Evolutionary conservation across 768 basidiomycete species (phyloP), one percentile per base, ranked within the genome.

Genomic region (Rubroboletus satanas): DNA sequence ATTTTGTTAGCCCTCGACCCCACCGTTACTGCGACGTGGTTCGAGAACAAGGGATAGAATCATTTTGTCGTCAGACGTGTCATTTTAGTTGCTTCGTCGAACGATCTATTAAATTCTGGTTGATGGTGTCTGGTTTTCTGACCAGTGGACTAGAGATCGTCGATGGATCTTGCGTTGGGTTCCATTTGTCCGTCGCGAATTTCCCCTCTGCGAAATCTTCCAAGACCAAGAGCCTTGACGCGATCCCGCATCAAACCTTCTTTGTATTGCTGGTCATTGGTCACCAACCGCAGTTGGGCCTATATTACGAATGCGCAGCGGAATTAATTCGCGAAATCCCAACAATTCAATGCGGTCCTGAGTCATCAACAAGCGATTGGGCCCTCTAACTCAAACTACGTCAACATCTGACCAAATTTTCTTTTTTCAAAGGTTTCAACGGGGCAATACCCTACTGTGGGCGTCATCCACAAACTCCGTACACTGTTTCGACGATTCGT

Each of bases 51-150:
- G 56, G 84, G 80, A 42, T 78, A 78, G 59, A 65, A 73, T 49
- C 69, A 73, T 36, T 75, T 75, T 2, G 62, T 71, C 28, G 66
- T 69, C 64, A 80, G 80, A 38, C 80, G 82, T 65, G 78, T 78
- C 51, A 69, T 79, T 4, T 83, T 80, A 6, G 66, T 78, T 49
- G 80, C 80, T 1, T 80, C 79, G 14, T 73, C 68, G 18, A 83
- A 86, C 73, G 85, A 85, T 86, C 82, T 63, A 79, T 81, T 72
- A 80, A 21, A 82, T 72, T 78, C 77, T 64, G 81, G 62, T 61
- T 74, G 31, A 76, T 74, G 11, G 68, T 70, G 9, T 69, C 74
- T 45, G 70, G 77, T 50, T 67, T 76, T 43, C 78, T 79, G 14
- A 71, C 84, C 63, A 83, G 84, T 66, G 83, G 82, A 32, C 66